These are phyloP conservation scores for Salix dunnii DNA, from an alignment of 345 rosid species.

Conservation along the genomic window DNA sequence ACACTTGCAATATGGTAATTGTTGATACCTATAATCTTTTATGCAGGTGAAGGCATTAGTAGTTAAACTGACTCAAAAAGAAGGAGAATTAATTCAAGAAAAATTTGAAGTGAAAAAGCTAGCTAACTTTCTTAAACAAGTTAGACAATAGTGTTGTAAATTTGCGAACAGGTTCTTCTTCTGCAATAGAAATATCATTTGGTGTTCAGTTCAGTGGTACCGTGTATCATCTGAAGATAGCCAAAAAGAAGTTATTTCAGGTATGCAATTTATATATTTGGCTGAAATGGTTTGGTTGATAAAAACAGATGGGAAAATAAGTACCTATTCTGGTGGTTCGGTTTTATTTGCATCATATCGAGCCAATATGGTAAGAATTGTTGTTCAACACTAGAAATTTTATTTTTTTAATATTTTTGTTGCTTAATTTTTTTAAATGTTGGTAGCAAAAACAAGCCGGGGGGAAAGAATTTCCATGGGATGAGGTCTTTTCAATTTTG, in stretches of 20 bases:
- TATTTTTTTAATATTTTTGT: too few relatives aligned
- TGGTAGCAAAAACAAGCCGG: too few relatives aligned
- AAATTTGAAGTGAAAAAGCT: conserved; percentile 95
- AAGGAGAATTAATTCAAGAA: conserved; percentile 94
- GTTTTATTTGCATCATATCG: too few relatives aligned
- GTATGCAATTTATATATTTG: conserved; percentile 31
- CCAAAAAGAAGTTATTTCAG: conserved; percentile 71
- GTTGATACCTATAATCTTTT: conserved; percentile 13
- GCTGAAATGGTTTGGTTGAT: too few relatives aligned
- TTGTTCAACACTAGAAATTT: too few relatives aligned
- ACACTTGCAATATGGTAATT: background rate
- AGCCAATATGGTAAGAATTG: too few relatives aligned
- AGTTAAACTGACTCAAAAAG: conserved; percentile 92
- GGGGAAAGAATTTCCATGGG: too few relatives aligned
- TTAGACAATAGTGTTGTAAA: conserved; percentile 12
- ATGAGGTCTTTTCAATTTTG: too few relatives aligned
- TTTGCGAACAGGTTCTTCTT: background rate
- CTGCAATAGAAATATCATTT: background rate
- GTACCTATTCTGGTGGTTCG: too few relatives aligned
- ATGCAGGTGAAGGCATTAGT: conserved; percentile 92
- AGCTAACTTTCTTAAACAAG: conserved; percentile 92
- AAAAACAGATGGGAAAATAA: too few relatives aligned
- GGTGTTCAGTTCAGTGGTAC: conserved; percentile 79
- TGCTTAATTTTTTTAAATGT: too few relatives aligned
- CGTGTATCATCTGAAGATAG: conserved; percentile 68